Base-by-base conservation (phyloP, 2,329 filamentous ascomycete species). In the Alternaria incomplexa region DNA sequence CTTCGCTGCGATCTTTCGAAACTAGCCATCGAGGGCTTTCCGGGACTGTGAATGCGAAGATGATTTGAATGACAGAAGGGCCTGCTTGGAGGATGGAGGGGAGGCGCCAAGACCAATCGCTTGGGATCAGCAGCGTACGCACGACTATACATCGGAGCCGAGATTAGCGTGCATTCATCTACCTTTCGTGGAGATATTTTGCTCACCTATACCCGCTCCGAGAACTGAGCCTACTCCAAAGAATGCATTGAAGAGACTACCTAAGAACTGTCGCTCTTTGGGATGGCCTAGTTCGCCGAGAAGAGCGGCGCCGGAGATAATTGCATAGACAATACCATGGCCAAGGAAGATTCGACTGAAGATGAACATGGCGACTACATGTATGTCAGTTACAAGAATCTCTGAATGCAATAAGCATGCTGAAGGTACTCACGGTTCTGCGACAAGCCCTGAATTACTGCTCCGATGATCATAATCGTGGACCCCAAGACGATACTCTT, bases 21-120 rank as follows among this genome's bases (percentile, higher is more conserved):
- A 90, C 83, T 12, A 91, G 85, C 81, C 85, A 92, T 56, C 89
- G 84, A 0, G 90, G 90, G 1, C 86, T 89, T 77, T 92, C 90
- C 4, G 90, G 89, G 4, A 91, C 74, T 1, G 79, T 70, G 40
- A 87, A 91, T 72, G 92, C 88, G 68, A 89, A 89, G 4, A 78
- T 58, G 28, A 91, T 81, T 79, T 91, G 89, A 58, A 91, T 81
- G 4, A 89, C 63, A 0, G 89, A 89, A 0, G 89, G 88, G 1
- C 87, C 74, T 30, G 86, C 84, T 79, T 91, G 89, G 12, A 91
- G 81, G n/a, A 91, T 81, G 9, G 87, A 87, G 54, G 90, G 88
- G 40, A 86, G 87, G 53, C 89, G 83, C 90, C 90, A 92, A 3
- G 87, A 88, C 89, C 89, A 91, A 70, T 90, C 82, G 65, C 78